Percentiles rank a stretch among this genome's conserved stretches.
Conservation (phyloP, 2,329 filamentous ascomycete species). For the Botrytis fragariae region DNA sequence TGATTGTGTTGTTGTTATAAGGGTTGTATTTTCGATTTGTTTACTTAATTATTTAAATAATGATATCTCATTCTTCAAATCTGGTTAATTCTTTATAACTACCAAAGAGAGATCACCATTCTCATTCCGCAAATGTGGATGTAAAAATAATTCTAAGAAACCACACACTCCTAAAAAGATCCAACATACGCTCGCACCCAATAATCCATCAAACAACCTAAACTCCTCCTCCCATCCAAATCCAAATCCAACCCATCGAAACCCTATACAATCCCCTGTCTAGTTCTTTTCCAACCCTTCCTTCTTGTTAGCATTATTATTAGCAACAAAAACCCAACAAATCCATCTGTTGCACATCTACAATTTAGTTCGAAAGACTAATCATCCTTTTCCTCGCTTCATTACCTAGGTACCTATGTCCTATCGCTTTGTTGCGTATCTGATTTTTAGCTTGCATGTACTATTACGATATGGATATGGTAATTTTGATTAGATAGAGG, state of each 20-base stretch:
- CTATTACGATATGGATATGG: not conserved
- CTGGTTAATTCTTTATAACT: not conserved
- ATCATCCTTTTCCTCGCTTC: not conserved
- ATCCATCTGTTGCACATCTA: not conserved
- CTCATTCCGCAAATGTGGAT: too few species aligned
- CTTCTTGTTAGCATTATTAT: not conserved
- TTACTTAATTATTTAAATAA: not conserved
- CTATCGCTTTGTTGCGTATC: not conserved
- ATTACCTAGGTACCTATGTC: not conserved
- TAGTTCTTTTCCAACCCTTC: not conserved
- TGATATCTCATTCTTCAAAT: not conserved
- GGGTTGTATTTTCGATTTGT: not conserved
- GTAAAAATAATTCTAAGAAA: too few species aligned
- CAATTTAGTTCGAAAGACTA: not conserved
- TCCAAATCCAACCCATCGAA: not conserved
- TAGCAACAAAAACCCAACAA: not conserved
- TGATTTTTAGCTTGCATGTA: not conserved
- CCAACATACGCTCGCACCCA: too few species aligned
- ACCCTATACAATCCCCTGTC: not conserved
- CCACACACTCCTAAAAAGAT: too few species aligned
- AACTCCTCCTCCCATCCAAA: not conserved
- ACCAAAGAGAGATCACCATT: not conserved
- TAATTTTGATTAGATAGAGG: not conserved
- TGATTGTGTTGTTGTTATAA: not conserved
- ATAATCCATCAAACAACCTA: too few species aligned